phyloP scores from a whole-genome alignment of 768 basidiomycete genomes.

The Leucogyrophana mollusca region DNA sequence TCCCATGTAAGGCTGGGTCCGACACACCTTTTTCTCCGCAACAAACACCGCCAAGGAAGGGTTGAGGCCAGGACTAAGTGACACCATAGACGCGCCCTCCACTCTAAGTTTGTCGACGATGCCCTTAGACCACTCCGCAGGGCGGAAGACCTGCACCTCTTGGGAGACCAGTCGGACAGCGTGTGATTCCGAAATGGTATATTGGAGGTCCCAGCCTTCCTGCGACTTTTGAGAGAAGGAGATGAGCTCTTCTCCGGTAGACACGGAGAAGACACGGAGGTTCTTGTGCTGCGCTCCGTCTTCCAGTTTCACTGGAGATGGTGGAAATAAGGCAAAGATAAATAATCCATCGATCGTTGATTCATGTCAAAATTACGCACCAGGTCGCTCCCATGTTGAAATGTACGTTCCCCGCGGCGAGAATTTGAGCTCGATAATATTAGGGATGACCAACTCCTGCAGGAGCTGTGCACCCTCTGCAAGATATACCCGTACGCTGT shows the following conservation, averaged over 20 bases:
- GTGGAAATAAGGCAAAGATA: not conserved
- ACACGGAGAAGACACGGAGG: slow-evolving; percentile 83
- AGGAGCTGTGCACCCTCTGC: slow-evolving; percentile 72
- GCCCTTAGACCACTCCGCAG: slow-evolving; percentile 77
- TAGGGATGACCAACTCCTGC: slow-evolving; percentile 70
- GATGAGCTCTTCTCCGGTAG: slow-evolving; percentile 83
- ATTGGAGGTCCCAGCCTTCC: slow-evolving; percentile 91
- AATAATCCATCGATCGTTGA: not conserved
- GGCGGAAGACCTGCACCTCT: slow-evolving; percentile 83
- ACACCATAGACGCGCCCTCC: slow-evolving; percentile 76
- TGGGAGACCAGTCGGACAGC: slow-evolving; percentile 76
- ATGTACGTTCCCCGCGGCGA: slow-evolving; percentile 92
- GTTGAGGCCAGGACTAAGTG: slow-evolving; percentile 81
- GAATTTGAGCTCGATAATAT: slow-evolving; percentile 82
- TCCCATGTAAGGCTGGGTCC: not conserved
- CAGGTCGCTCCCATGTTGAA: slow-evolving; percentile 93
- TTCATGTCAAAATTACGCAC: slow-evolving; percentile 32
- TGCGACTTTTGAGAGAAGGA: slow-evolving; percentile 88
- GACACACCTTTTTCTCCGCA: slow-evolving; percentile 86
- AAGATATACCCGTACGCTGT: slow-evolving; percentile 74
- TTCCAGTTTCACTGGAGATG: slow-evolving; percentile 69
- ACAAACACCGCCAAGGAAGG: slow-evolving; percentile 90
- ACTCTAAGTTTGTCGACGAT: slow-evolving; percentile 79
- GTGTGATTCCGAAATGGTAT: slow-evolving; percentile 86
- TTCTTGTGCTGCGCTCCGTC: slow-evolving; percentile 94